Percentiles rank a stretch among this genome's conserved stretches.
These are phyloP conservation scores for Cyclotella sp. DNA, from an alignment of 108 stramenopile species.

Conservation along the genomic window DNA sequence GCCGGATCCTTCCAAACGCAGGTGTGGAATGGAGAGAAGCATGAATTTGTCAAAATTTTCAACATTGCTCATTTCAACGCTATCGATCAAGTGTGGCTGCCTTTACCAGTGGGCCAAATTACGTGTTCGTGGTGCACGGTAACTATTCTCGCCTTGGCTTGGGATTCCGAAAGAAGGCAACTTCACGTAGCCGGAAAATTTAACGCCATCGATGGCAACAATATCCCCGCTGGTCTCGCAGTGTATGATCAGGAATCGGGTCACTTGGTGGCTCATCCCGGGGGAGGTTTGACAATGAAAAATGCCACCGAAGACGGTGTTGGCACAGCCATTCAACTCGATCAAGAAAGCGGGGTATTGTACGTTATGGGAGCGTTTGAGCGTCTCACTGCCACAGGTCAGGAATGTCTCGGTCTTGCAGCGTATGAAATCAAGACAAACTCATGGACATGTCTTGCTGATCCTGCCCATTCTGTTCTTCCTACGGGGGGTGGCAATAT, in stretches of 20 bases:
- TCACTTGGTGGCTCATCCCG: constrained; percentile 87
- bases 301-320: constrained; percentile 86
- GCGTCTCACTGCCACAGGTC: constrained; percentile 64
- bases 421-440: constrained; percentile 82
- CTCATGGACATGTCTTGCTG: constrained; percentile 88
- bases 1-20: constrained; percentile 94
- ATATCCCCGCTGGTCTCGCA: constrained; percentile 84
- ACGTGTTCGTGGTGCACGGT: constrained; percentile 94
- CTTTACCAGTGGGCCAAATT: constrained; percentile 89
- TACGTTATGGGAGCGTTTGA: constrained; percentile 93
- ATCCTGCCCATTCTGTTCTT: constrained; percentile 79
- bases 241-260: constrained; percentile 87
- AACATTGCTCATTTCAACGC: constrained; percentile 94
- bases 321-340: constrained; percentile 82
- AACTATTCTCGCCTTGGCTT: constrained; percentile 89
- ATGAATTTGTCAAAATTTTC: constrained; percentile 93
- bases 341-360: constrained; percentile 84
- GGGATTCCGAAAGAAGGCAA: constrained; percentile 87
- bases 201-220: constrained; percentile 86
- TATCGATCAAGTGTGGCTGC: constrained; percentile 86
- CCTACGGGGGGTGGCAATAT: constrained; percentile 89
- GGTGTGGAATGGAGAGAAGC: constrained; percentile 93
- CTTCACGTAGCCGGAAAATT: constrained; percentile 93
- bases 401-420: constrained; percentile 77
- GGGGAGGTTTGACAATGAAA: constrained; percentile 82